Conservation (phyloP, 805 yeast species). For the Starmerella lactis-condensi region DNA sequence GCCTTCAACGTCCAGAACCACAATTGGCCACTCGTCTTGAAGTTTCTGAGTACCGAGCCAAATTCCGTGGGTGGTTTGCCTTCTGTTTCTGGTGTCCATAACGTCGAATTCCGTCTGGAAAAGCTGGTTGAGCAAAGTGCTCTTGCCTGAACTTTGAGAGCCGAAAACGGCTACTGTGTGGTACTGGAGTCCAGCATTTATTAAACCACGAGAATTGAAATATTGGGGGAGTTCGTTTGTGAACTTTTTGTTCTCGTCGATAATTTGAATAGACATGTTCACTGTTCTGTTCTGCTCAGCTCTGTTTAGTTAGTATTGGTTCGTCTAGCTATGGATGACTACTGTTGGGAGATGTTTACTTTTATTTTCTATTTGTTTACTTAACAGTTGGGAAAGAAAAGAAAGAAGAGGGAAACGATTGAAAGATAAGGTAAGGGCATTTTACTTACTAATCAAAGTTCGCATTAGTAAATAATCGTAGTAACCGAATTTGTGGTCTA, state of each 20-base stretch:
- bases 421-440: too few species aligned
- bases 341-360: not conserved
- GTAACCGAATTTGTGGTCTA: not conserved
- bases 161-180: slow-evolving; percentile 93
- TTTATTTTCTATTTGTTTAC: not conserved
- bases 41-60: slow-evolving; percentile 35
- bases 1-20: slow-evolving; percentile 93
- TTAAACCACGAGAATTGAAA: slow-evolving; percentile 14
- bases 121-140: slow-evolving; percentile 68
- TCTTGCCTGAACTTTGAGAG: slow-evolving; percentile 90
- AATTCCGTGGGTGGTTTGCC: slow-evolving; percentile 77
- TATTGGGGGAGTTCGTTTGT: slow-evolving; percentile 23
- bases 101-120: slow-evolving; percentile 82
- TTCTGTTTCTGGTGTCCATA: slow-evolving; percentile 57
- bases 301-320: not conserved
- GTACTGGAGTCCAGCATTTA: slow-evolving; percentile 43
- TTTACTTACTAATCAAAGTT: not conserved
- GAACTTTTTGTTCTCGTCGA: slow-evolving; percentile 42
- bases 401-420: too few species aligned
- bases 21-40: slow-evolving; percentile 8
- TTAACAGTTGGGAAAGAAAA: too few species aligned
- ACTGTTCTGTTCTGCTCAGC: not conserved
- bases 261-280: slow-evolving; percentile 28
- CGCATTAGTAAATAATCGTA: not conserved
- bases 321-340: not conserved